Percentiles rank a stretch among this genome's conserved stretches.
phyloP scores from a whole-genome alignment of 2,329 filamentous ascomycete species.

The Gaeumannomyces tritici region DNA sequence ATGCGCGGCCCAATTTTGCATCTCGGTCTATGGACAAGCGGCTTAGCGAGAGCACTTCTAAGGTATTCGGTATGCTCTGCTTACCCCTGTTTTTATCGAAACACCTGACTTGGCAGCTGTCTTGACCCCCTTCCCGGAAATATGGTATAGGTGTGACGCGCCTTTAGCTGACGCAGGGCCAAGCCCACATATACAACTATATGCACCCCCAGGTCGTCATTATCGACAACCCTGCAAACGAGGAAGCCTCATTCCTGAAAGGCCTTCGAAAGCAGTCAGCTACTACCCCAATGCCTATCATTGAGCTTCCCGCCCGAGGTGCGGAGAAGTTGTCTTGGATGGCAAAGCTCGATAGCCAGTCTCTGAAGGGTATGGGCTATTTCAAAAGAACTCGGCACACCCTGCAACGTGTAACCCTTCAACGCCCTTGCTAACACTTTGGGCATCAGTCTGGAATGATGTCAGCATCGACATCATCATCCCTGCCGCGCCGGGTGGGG shows the following conservation, averaged over 20 bases:
- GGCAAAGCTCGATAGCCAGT: conserved; percentile 62
- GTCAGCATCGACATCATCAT: conserved; percentile 75
- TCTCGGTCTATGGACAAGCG: conserved; percentile 59
- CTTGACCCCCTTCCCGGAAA: background rate
- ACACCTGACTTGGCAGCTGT: background rate
- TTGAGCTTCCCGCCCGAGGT: conserved; percentile 61
- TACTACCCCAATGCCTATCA: conserved; percentile 48
- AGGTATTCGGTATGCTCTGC: conserved; percentile 48
- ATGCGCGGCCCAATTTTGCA: conserved; percentile 71
- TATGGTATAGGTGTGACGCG: conserved; percentile 5
- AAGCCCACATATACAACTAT: conserved; percentile 63
- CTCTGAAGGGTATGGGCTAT: conserved; percentile 48
- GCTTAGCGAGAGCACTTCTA: conserved; percentile 53
- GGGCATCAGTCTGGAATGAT: conserved; percentile 61
- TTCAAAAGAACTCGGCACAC: no score
- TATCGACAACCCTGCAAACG: conserved; percentile 55
- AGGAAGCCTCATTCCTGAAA: conserved; percentile 59
- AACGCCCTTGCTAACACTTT: background rate
- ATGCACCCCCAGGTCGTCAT: conserved; percentile 72
- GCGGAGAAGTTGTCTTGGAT: conserved; percentile 65
- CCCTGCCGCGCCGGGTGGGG: conserved; percentile 61
- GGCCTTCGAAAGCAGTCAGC: conserved; percentile 47
- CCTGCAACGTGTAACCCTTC: background rate
- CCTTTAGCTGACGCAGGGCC: conserved; percentile 17
- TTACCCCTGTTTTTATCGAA: background rate